These are phyloP conservation scores for Elaphomyces granulatus DNA, from an alignment of 495 filamentous ascomycete species.

Conservation along the genomic window DNA sequence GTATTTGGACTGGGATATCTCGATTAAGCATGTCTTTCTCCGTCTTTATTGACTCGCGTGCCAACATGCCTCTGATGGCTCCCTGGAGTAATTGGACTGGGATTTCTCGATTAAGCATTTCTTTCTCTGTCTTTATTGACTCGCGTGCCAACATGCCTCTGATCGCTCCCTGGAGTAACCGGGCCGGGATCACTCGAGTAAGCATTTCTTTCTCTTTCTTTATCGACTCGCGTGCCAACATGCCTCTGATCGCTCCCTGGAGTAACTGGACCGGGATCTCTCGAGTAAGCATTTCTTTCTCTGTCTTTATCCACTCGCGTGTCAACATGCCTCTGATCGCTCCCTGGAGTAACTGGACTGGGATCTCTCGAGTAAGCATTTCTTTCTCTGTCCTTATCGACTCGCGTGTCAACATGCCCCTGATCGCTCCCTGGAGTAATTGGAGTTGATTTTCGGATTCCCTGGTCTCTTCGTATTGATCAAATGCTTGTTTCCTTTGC, in stretches of 20 bases:
- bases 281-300: too few relatives aligned
- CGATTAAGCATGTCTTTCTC: slow-evolving; percentile 17
- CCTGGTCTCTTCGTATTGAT: slow-evolving; percentile 33
- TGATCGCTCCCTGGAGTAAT: slow-evolving; percentile 57
- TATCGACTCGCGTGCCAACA: slow-evolving; percentile 29
- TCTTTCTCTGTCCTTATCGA: slow-evolving; percentile 23
- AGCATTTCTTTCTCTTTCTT: slow-evolving; percentile 22
- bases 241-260: slow-evolving; percentile 56
- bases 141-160: slow-evolving; percentile 37
- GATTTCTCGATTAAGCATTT: slow-evolving; percentile 30
- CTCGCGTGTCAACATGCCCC: slow-evolving; percentile 36
- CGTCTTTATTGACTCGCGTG: slow-evolving; percentile 26
- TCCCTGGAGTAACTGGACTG: slow-evolving; percentile 56
- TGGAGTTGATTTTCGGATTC: slow-evolving; percentile 35
- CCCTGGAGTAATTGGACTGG: slow-evolving; percentile 52
- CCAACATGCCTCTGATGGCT: slow-evolving; percentile 37
- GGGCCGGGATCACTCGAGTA: slow-evolving; percentile 38
- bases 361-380: too few relatives aligned
- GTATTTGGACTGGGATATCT: slow-evolving; percentile 22
- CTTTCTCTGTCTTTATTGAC: slow-evolving; percentile 24
- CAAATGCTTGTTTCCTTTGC: slow-evolving; percentile 31
- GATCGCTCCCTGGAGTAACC: slow-evolving; percentile 56
- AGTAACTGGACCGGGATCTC: slow-evolving; percentile 41
- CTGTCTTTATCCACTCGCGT: slow-evolving; percentile 25
- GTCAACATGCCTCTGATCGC: slow-evolving; percentile 41